A percentile compares a stretch with the other conserved stretches of the same genome.
Evolutionary conservation across 2,329 filamentous ascomycete species (phyloP).

Genomic region (Talaromyces atroroseus): DNA sequence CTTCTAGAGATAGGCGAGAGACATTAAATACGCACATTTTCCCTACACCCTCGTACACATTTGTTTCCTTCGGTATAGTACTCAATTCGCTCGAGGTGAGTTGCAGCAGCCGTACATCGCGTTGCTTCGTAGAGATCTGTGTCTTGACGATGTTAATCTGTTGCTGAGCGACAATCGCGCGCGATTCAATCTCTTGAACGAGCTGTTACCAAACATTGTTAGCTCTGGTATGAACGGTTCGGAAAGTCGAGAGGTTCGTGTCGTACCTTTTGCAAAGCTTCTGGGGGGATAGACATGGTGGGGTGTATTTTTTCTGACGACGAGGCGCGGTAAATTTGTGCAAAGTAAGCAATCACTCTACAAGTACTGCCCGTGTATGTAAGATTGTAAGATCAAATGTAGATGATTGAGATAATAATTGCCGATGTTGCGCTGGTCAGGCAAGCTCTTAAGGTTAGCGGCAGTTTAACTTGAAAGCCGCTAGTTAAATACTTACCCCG

Average conservation of each 20-base stretch:
- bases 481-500: not conserved
- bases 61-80: conserved; percentile 67
- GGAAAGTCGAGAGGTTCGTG: not conserved
- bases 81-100: conserved; percentile 78
- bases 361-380: too few relatives aligned
- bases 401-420: too few relatives aligned
- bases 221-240: not conserved
- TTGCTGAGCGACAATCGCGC: conserved; percentile 81
- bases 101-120: conserved; percentile 82
- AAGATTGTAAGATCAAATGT: too few relatives aligned
- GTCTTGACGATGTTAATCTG: conserved; percentile 81
- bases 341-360: too few relatives aligned
- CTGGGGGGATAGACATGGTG: conserved; percentile 86
- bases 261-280: conserved; percentile 82
- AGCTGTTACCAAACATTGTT: conserved; percentile 51
- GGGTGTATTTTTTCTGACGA: not conserved
- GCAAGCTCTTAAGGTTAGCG: too few relatives aligned
- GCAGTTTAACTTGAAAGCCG: too few relatives aligned
- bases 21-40: conserved; percentile 68
- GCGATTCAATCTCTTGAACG: conserved; percentile 87
- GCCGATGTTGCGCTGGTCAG: too few relatives aligned
- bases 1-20: not conserved
- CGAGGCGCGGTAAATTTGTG: too few relatives aligned
- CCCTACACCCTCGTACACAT: conserved; percentile 88
- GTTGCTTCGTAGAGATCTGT: conserved; percentile 78